Percentiles rank a stretch among this genome's conserved stretches.
Conservation (phyloP, 2,329 filamentous ascomycete species). For the Alternaria atra region DNA sequence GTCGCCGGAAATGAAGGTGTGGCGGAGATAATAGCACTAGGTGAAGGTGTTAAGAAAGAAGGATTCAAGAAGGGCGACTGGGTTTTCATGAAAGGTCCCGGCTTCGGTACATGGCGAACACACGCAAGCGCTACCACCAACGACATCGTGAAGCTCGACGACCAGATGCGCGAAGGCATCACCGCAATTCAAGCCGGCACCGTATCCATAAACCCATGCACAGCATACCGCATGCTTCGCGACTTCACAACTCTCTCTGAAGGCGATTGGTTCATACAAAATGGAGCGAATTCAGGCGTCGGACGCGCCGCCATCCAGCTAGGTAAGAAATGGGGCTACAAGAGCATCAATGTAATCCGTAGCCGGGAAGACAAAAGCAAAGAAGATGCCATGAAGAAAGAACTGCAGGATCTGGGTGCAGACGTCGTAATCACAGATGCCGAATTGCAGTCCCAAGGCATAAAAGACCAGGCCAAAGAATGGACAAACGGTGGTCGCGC, state of each 20-base stretch:
- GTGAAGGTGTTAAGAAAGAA: slow-evolving; percentile 63
- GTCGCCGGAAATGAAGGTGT: slow-evolving; percentile 91
- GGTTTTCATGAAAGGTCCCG: slow-evolving; percentile 85
- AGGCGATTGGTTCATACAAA: slow-evolving; percentile 97
- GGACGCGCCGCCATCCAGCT: slow-evolving; percentile 92
- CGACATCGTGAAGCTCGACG: slow-evolving; percentile 73
- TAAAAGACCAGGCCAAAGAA: slow-evolving; percentile 68
- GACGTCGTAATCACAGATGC: slow-evolving; percentile 70
- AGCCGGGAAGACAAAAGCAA: slow-evolving; percentile 76
- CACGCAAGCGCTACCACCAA: slow-evolving; percentile 75
- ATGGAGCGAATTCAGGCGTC: slow-evolving; percentile 94
- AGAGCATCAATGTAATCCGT: slow-evolving; percentile 89
- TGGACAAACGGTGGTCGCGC: slow-evolving; percentile 77
- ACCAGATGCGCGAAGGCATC: slow-evolving; percentile 74
- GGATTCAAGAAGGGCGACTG: slow-evolving; percentile 81
- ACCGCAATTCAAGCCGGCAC: slow-evolving; percentile 83
- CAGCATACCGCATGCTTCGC: slow-evolving; percentile 90
- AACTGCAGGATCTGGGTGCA: slow-evolving; percentile 69
- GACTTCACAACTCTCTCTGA: slow-evolving; percentile 74
- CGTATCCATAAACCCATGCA: slow-evolving; percentile 90
- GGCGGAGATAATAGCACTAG: slow-evolving; percentile 82
- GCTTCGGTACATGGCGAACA: slow-evolving; percentile 94
- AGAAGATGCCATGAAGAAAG: slow-evolving; percentile 70
- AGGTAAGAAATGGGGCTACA: slow-evolving; percentile 83
- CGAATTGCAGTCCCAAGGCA: slow-evolving; percentile 68